Percentiles rank a stretch among this genome's conserved stretches.
These are phyloP conservation scores for Saccharomycopsis microspora DNA, from an alignment of 805 yeast species.

Conservation along the genomic window DNA sequence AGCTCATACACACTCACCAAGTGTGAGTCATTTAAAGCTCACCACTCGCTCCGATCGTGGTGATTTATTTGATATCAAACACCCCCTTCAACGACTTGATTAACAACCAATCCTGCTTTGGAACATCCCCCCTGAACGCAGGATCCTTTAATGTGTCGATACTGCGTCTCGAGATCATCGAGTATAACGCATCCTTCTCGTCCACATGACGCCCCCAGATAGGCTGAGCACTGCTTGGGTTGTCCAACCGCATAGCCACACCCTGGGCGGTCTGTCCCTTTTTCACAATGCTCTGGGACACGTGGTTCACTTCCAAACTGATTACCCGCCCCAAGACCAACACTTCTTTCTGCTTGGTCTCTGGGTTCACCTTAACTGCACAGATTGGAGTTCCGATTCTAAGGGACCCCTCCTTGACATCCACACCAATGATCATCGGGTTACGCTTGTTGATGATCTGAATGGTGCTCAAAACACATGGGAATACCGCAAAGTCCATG, in stretches of 20 bases:
- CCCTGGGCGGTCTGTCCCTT: slow-evolving; percentile 97
- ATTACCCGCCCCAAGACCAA: slow-evolving; percentile 74
- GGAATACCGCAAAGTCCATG: slow-evolving; percentile 83
- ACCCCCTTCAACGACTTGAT: slow-evolving; percentile 80
- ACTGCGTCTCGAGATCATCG: slow-evolving; percentile 80
- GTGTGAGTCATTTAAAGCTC: too few relatives aligned
- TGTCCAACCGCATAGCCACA: slow-evolving; percentile 95
- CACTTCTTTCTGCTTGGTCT: slow-evolving; percentile 61
- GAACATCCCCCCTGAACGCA: slow-evolving; percentile 89
- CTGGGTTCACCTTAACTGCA: slow-evolving; percentile 83
- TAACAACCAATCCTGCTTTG: slow-evolving; percentile 92
- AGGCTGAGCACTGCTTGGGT: slow-evolving; percentile 87
- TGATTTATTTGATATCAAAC: slow-evolving; percentile 52
- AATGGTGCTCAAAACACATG: slow-evolving; percentile 86
- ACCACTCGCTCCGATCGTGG: too few relatives aligned
- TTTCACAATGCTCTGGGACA: slow-evolving; percentile 64
- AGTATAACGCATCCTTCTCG: slow-evolving; percentile 81
- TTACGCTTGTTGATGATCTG: slow-evolving; percentile 97
- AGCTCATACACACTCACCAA: too few relatives aligned
- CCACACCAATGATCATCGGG: slow-evolving; percentile 99
- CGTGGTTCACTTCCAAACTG: slow-evolving; percentile 94
- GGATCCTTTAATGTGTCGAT: slow-evolving; percentile 97
- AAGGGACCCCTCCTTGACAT: slow-evolving; percentile 82
- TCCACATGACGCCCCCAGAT: slow-evolving; percentile 99
- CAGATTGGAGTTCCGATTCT: slow-evolving; percentile 92